Percentiles rank a stretch among this genome's conserved stretches.
These are phyloP conservation scores for Cyberlindnera euphorbiae DNA, from an alignment of 805 yeast genomes.

Conservation along the genomic window DNA sequence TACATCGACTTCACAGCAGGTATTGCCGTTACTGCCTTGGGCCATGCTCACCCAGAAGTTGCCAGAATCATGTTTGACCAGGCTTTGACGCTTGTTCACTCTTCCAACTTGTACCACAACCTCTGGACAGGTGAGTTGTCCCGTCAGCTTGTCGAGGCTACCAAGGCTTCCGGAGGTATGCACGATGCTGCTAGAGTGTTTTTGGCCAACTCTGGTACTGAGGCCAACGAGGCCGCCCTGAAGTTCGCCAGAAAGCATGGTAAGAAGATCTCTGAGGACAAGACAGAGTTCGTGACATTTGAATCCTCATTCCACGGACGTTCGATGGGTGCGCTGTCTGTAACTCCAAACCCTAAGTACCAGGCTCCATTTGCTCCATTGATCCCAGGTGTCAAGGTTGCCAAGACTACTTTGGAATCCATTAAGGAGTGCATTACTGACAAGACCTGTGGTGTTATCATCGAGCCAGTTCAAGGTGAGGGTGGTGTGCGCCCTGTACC, in stretches of 20 bases:
- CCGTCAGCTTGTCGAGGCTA: conserved; percentile 61
- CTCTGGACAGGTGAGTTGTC: conserved; percentile 79
- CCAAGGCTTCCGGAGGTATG: conserved; percentile 76
- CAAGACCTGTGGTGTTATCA: conserved; percentile 76
- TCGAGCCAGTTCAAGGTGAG: conserved; percentile 98
- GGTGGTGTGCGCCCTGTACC: conserved; percentile 83
- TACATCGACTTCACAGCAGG: conserved; percentile 94
- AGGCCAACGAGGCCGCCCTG: conserved; percentile 76
- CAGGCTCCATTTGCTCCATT: conserved; percentile 88
- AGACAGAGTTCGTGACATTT: conserved; percentile 81
- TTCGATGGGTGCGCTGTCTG: conserved; percentile 87
- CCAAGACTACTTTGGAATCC: conserved; percentile 55
- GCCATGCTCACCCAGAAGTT: conserved; percentile 77
- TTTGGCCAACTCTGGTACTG: conserved; percentile 70
- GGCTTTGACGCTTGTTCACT: conserved; percentile 67
- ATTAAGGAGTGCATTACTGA: conserved; percentile 43
- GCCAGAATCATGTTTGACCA: conserved; percentile 71
- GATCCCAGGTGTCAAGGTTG: conserved; percentile 81
- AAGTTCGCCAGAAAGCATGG: conserved; percentile 83
- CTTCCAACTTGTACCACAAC: conserved; percentile 83
- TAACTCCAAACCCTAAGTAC: conserved; percentile 89
- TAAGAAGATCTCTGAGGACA: conserved; percentile 44
- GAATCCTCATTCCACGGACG: conserved; percentile 92
- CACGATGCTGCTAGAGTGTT: conserved; percentile 69
- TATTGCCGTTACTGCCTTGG: conserved; percentile 93